A percentile compares a stretch with the other conserved stretches of the same genome.
Conservation (phyloP, 2,329 filamentous ascomycete genomes). For the Geosmithia putterillii region DNA sequence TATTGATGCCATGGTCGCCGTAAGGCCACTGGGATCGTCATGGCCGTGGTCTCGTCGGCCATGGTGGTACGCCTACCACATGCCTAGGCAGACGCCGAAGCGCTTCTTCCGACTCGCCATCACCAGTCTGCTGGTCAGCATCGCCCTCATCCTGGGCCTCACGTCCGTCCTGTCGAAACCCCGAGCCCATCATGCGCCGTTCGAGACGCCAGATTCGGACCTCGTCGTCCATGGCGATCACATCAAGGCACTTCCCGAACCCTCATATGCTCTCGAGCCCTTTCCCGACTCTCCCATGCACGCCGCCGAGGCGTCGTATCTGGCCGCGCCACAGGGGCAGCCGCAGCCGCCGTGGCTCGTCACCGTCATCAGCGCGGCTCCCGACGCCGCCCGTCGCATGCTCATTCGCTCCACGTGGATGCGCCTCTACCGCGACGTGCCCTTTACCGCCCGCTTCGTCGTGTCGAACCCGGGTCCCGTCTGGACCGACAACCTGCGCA, state of each 20-base stretch:
- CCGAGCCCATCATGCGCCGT: conserved; percentile 1
- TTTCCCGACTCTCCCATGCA: conserved; percentile 13
- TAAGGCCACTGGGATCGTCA: neutral
- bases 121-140: neutral
- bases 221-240: conserved; percentile 4
- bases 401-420: conserved; percentile 19
- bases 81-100: conserved; percentile 1
- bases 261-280: conserved; percentile 7
- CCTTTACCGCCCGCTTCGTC: conserved; percentile 17
- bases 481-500: conserved; percentile 12
- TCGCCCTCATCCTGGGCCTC: neutral
- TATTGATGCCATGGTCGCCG: conserved; percentile 1
- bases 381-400: conserved; percentile 14
- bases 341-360: conserved; percentile 12
- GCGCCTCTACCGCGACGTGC: conserved; percentile 13
- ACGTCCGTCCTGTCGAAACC: neutral
- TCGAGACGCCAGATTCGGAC: conserved; percentile 1
- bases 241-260: conserved; percentile 3
- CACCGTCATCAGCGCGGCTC: conserved; percentile 15
- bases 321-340: neutral
- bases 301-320: neutral
- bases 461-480: conserved; percentile 14
- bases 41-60: neutral
- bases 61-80: conserved; percentile 1
- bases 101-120: conserved; percentile 2